Evolutionary conservation across 2,329 filamentous ascomycete species (phyloP).

Genomic region (Botrytis fabae): DNA sequence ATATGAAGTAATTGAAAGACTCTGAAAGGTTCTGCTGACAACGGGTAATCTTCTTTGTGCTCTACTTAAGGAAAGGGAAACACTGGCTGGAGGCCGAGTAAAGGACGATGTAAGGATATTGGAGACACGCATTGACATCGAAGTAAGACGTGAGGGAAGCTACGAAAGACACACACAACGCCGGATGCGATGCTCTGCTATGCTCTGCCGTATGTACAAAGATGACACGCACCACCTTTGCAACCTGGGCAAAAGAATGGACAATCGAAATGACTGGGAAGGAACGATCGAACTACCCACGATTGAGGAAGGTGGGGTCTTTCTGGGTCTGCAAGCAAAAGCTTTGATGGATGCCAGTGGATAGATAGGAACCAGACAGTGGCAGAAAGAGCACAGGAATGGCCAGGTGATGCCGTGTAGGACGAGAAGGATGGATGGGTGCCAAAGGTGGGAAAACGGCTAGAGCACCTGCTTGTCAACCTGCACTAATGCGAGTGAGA

Average conservation of each 20-base stretch:
- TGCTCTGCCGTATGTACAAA: background rate
- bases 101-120: constrained; percentile 32
- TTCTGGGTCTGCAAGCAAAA: background rate
- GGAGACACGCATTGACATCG: constrained; percentile 38
- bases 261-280: constrained; percentile 11
- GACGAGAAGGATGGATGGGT: background rate
- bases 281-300: constrained; percentile 22
- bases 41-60: constrained; percentile 32
- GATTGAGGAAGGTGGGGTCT: constrained; percentile 17
- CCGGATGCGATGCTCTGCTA: background rate
- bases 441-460: background rate
- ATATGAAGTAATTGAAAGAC: constrained; percentile 19
- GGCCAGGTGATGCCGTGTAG: background rate
- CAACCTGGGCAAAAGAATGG: constrained; percentile 4
- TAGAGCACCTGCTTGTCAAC: background rate
- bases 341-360: background rate
- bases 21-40: constrained; percentile 23
- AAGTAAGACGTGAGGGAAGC: constrained; percentile 13
- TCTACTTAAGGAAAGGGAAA: constrained; percentile 26
- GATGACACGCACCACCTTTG: constrained; percentile 16
- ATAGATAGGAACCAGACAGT: background rate
- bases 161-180: background rate
- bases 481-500: background rate
- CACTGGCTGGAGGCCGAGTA: constrained; percentile 33
- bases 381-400: background rate